phyloP scores from a whole-genome alignment of 1,284 basidiomycete species.

The Moesziomyces antarcticus region DNA sequence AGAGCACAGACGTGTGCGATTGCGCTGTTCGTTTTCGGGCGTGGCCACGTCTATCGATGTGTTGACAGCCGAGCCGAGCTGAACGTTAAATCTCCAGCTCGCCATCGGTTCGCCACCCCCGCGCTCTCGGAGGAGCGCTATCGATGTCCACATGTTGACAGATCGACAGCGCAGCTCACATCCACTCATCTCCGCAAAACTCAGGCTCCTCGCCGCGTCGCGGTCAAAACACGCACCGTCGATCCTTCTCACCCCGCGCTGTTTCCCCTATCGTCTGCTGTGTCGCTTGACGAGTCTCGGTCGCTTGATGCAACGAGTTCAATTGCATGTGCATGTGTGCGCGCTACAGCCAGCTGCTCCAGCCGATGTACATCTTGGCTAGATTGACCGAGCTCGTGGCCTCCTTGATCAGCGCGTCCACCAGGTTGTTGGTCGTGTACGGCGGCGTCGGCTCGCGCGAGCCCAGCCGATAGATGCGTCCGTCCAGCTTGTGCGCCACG shows the following conservation, averaged over 20 bases:
- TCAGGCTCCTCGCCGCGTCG: background rate
- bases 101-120: too few relatives aligned
- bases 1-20: too few relatives aligned
- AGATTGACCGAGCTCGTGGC: conserved; percentile 59
- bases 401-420: conserved; percentile 66
- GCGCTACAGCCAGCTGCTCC: conserved; percentile 51
- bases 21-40: too few relatives aligned
- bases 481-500: conserved; percentile 63
- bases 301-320: too few relatives aligned
- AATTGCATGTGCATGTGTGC: too few relatives aligned
- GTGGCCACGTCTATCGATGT: too few relatives aligned
- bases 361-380: conserved; percentile 64
- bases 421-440: conserved; percentile 63
- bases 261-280: background rate
- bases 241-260: conserved; percentile 5
- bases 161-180: background rate
- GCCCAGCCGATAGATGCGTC: conserved; percentile 52
- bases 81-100: too few relatives aligned
- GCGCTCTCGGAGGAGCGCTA: background rate
- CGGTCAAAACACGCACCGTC: conserved; percentile 17
- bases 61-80: too few relatives aligned
- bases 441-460: conserved; percentile 46
- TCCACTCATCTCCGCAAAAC: background rate
- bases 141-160: background rate
- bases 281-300: background rate